Evolutionary conservation across 192 early-diverging fungal species (phyloP), one percentile per base, ranked within the genome.

Genomic region (Coemansia guatemalensis): DNA sequence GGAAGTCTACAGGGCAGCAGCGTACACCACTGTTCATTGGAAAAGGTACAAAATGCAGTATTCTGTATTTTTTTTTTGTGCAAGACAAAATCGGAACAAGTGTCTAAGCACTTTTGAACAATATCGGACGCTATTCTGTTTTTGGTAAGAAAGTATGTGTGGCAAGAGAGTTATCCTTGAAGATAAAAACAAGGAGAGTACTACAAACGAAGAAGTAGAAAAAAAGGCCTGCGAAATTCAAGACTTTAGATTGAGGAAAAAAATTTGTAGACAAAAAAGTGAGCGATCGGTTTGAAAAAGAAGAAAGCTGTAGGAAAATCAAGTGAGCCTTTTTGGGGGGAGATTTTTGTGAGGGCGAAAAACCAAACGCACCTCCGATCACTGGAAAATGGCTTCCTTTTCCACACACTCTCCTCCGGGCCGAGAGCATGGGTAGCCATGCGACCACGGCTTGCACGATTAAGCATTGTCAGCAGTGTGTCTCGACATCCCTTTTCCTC

Each of bases 21-120:
- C 58, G 41, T 58, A 61, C 62, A 44, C 71, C 67, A 41, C 76
- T 73, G 63, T 69, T 79, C 76, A 79, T 79, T 79, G 64, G 73
- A 64, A 25, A 58, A 62, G 50, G 57, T 48, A 65, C 41, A 52
- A 35, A 53, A 32, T 22, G 51, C 39, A 44, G 14, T 44, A 44
- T 44, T 44, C 8, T 44, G 39, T 39, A 39, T 3, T 35, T 35
- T 35, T 14, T 17, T 44, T 44, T 44, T 44, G 39, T 32, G 49
- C 56, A 52, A 49, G 44, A 61, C 49, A 50, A 61, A 72, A 47
- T 48, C 47, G 23, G 26, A 22, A 58, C 57, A 25, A 58, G 33
- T 33, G 27, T 56, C 54, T 25, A 30, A 5, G 54, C 17, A 56
- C 29, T 30, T 30, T 30, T 21, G 20, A 44, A 44, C 14, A 44